These are phyloP conservation scores for Paxillus ammoniavirescens DNA, from an alignment of 768 basidiomycete genomes.

Conservation along the genomic window DNA sequence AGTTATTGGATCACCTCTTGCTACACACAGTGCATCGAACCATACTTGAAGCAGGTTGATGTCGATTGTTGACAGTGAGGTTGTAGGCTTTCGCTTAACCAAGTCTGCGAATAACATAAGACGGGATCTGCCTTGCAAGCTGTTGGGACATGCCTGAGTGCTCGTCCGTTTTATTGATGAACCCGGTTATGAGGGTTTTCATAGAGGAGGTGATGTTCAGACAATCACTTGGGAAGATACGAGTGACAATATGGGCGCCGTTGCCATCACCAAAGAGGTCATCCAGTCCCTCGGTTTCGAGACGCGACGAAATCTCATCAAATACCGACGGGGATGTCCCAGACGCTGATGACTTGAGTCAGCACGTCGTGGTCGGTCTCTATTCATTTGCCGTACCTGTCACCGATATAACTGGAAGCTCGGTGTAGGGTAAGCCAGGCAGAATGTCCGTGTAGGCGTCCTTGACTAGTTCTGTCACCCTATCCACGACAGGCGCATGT, in stretches of 20 bases:
- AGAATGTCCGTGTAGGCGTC: constrained; percentile 45
- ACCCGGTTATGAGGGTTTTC: constrained; percentile 52
- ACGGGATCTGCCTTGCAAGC: neutral
- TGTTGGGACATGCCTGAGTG: constrained; percentile 28
- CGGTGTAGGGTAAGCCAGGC: constrained; percentile 55
- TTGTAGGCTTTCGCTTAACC: constrained; percentile 45
- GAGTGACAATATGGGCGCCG: constrained; percentile 26
- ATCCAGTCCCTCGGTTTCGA: no score
- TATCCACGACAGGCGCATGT: constrained; percentile 47
- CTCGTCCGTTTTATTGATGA: constrained; percentile 41
- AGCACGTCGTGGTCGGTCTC: no score
- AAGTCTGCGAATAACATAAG: constrained; percentile 22
- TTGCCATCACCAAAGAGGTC: constrained; percentile 11
- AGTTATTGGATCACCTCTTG: constrained; percentile 34
- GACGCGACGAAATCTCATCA: no score
- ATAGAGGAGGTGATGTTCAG: constrained; percentile 50
- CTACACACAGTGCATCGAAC: constrained; percentile 45
- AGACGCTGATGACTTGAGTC: no score
- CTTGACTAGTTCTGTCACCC: constrained; percentile 43
- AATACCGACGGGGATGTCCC: no score
- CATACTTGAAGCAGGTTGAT: constrained; percentile 59
- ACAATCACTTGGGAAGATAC: constrained; percentile 40
- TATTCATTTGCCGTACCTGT: constrained; percentile 39
- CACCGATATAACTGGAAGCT: constrained; percentile 59
- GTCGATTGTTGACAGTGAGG: constrained; percentile 60